Evolutionary conservation across 768 basidiomycete species (phyloP), one percentile per base, ranked within the genome.

Genomic region (Hebeloma cylindrosporum): DNA sequence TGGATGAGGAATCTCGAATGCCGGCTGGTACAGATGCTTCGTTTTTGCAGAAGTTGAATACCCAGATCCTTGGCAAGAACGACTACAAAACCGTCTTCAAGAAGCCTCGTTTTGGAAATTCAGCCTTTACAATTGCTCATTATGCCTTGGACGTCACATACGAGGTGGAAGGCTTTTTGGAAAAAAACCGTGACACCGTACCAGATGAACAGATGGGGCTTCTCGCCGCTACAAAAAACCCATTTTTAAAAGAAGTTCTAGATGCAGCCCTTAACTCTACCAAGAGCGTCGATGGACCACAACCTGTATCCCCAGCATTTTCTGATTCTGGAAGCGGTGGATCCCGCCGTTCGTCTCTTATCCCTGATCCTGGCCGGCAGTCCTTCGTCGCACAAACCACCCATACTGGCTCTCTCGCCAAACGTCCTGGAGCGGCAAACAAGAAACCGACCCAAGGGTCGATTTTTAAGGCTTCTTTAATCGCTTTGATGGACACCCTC

Each of bases 121-220:
- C 92, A 27, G 86, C 94, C 0, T 99, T 99, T 67, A 98, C 95
- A 1, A 92, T 99, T 55, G 90, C 94, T 7, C 96, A 99, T 62
- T 99, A 99, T 64, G 96, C 96, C 4, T 73, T 93, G 59, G 96
- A 99, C 63, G 96, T 99, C 43, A 97, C 94, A 2, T 99, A 99
- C 67, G 96, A 98, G 60, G 91, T 88, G 5, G 96, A 97, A 53
- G 94, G 96, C 14, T 99, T 99, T 69, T 73, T 99, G 63, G 96
- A 99, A 70, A 99, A 99, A 73, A 99, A 99, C 62, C 76, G 95
- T 45, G 96, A 99, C 63, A 97, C 96, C 2, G 96, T 99, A 3
- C 96, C 96, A 2, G 96, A 99, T 56, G 96, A 99, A 60, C 96
- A 98, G 43, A 91, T 99, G 80, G 71, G 82, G 2, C 74, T 98